Base-by-base conservation (phyloP, 2,329 filamentous ascomycete genomes). In the Byssoonygena ceratinophila region DNA sequence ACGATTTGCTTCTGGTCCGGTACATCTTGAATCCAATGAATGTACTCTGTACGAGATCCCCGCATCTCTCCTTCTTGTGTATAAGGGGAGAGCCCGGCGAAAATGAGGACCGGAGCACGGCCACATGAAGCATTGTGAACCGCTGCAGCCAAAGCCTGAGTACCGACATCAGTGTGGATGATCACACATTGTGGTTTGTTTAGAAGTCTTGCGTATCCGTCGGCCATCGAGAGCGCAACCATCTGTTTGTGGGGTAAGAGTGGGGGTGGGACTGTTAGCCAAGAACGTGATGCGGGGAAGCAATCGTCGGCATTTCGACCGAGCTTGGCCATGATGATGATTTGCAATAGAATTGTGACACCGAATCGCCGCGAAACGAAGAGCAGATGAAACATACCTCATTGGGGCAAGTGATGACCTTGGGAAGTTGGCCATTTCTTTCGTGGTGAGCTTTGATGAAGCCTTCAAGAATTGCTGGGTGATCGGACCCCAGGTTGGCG, bases 1-100 rank as follows among this genome's bases (percentile, higher is more conserved):
- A 94, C 73, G 54, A 94, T 90, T 61, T 82, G 78, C 65, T 84
- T 87, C 66, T 91, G 87, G 61, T 91, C 85, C 0, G 84, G 85
- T 2, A 89, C 83, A 66, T 91, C 85, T 62, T 91, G 86, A 29
- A 90, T 84, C 85, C 86, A 91, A 66, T 91, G 86, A 59, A 89
- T 90, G 65, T 87, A 90, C 67, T 91, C 87, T 1, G 85, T 89
- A 51, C 86, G 75, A n/a, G 78, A 83, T 11, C 86, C 86, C 0
- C 83, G 77, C 70, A 85, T 80, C 67, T 91, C 86, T 14, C 86
- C 86, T 60, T 89, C 84, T 27, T 83, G 76, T 0, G 86, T 90
- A 63, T 82, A 87, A 0, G 86, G 87, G 9, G 82, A 86, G 14
- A 90, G 71, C 3, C 86, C 86, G 1, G 86, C 86, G 60, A 91